Evolutionary conservation across 805 yeast genomes (phyloP).

Genomic region (Kockiozyma suomiensis): DNA sequence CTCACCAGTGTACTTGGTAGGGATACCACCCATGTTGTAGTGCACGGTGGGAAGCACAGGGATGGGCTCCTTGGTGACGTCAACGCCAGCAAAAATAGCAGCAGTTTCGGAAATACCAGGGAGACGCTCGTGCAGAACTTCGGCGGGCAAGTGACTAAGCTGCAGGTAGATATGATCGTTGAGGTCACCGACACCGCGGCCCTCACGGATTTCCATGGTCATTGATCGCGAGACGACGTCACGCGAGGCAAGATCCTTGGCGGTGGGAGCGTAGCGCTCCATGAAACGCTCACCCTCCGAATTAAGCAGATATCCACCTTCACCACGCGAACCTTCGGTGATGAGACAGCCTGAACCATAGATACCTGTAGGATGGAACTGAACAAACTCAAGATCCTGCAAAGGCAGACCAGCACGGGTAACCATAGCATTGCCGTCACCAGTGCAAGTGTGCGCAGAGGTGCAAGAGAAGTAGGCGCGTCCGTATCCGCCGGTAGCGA

Average conservation of each 20-base stretch:
- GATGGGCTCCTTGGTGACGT: constrained; percentile 98
- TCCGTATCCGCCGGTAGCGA: constrained; percentile 99
- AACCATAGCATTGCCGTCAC: constrained; percentile 99
- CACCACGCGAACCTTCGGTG: constrained; percentile 99
- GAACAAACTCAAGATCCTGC: constrained; percentile 96
- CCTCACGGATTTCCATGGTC: constrained; percentile 97
- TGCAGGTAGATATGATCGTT: constrained; percentile 96
- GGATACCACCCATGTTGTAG: constrained; percentile 99
- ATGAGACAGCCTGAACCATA: constrained; percentile 98
- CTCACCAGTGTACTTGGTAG: constrained; percentile 97
- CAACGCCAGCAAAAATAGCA: constrained; percentile 97
- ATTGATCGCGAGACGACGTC: constrained; percentile 98
- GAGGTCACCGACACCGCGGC: constrained; percentile 97
- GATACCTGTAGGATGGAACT: constrained; percentile 99
- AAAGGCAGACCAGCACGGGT: constrained; percentile 97
- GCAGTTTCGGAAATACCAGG: constrained; percentile 99
- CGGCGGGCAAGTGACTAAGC: constrained; percentile 89
- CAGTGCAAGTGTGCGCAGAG: constrained; percentile 99
- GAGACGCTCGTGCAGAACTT: constrained; percentile 88
- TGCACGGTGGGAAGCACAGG: constrained; percentile 98
- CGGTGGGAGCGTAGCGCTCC: constrained; percentile 99
- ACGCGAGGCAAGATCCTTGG: constrained; percentile 97
- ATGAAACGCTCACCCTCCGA: constrained; percentile 98
- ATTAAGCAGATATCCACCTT: constrained; percentile 96
- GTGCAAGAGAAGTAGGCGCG: constrained; percentile 98